phyloP scores from a whole-genome alignment of 2,329 filamentous ascomycete genomes.

The Penicillium sclerotiorum region DNA sequence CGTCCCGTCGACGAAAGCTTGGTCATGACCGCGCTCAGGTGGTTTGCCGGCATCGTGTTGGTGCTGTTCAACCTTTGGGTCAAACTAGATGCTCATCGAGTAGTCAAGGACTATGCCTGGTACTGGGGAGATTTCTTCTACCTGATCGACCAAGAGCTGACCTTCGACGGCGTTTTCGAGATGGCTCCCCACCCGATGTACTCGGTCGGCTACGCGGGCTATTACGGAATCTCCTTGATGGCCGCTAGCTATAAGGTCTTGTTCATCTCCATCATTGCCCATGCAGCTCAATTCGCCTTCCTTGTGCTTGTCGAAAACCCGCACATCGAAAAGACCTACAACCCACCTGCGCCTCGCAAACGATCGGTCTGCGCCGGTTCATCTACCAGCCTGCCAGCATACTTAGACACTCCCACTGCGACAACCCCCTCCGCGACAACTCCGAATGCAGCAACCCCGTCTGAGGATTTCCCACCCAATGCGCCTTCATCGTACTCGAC shows the following conservation, averaged over 20 bases:
- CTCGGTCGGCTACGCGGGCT: conserved; percentile 95
- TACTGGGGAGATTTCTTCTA: conserved; percentile 99
- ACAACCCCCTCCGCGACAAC: conserved; percentile 1
- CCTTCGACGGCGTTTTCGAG: conserved; percentile 98
- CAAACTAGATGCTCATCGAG: conserved; percentile 93
- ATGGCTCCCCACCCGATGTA: conserved; percentile 99
- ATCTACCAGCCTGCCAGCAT: conserved; percentile 30
- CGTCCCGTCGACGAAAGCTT: conserved; percentile 72
- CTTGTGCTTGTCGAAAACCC: conserved; percentile 90
- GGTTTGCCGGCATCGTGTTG: conserved; percentile 74
- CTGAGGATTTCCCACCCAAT: conserved; percentile 41
- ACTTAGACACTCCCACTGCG: conserved; percentile 31
- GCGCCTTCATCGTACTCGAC: conserved; percentile 45
- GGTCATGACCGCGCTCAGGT: conserved; percentile 71
- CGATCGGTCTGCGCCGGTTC: conserved; percentile 37
- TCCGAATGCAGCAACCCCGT: conserved; percentile 32
- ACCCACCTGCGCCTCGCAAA: conserved; percentile 76
- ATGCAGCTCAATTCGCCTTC: conserved; percentile 93
- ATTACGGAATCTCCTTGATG: conserved; percentile 98
- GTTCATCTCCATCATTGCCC: conserved; percentile 93
- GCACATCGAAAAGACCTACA: conserved; percentile 98
- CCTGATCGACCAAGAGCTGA: conserved; percentile 94
- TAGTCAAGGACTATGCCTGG: conserved; percentile 99
- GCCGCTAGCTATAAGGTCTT: conserved; percentile 96
- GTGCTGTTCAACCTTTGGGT: conserved; percentile 98